A percentile compares a stretch with the other conserved stretches of the same genome.
Conservation (phyloP, 1,139 yeast genomes). For the Geotrichum histeridarum region DNA sequence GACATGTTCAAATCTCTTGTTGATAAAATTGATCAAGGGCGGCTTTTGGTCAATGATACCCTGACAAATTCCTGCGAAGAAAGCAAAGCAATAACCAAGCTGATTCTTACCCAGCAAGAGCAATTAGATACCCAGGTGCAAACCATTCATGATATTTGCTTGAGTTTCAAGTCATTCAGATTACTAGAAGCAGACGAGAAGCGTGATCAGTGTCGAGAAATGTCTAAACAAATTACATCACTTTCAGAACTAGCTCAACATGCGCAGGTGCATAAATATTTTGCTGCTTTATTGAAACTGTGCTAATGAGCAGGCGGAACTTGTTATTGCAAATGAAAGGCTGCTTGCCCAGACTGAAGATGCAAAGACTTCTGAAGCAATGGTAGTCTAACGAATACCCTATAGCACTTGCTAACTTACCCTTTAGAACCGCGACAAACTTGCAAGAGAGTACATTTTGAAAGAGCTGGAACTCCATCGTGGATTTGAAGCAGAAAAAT, state of each 20-base stretch:
- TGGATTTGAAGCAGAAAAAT: constrained; percentile 17
- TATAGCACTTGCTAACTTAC: background rate
- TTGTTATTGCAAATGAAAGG: constrained; percentile 13
- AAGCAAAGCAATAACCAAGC: background rate
- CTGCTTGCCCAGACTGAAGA: constrained; percentile 11
- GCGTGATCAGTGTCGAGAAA: constrained; percentile 15
- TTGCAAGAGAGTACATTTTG: constrained; percentile 11
- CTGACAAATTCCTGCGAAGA: background rate
- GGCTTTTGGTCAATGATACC: background rate
- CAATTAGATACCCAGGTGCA: constrained; percentile 7
- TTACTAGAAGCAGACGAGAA: constrained; percentile 14
- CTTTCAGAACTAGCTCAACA: constrained; percentile 17
- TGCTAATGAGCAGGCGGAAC: constrained; percentile 9
- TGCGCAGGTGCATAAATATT: constrained; percentile 8
- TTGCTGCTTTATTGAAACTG: background rate
- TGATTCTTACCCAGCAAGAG: background rate
- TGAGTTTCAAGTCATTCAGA: constrained; percentile 9
- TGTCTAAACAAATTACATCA: constrained; percentile 12
- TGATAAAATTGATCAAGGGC: constrained; percentile 1
- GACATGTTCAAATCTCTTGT: background rate
- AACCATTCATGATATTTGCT: constrained; percentile 9
- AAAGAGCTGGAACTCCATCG: constrained; percentile 18
- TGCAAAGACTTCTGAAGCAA: constrained; percentile 11
- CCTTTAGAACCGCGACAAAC: constrained; percentile 14
- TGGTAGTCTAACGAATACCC: background rate